Percentiles rank a stretch among this genome's conserved stretches.
These are phyloP conservation scores for Phytophthora hybrid DNA, from an alignment of 352 stramenopile species.

Conservation along the genomic window DNA sequence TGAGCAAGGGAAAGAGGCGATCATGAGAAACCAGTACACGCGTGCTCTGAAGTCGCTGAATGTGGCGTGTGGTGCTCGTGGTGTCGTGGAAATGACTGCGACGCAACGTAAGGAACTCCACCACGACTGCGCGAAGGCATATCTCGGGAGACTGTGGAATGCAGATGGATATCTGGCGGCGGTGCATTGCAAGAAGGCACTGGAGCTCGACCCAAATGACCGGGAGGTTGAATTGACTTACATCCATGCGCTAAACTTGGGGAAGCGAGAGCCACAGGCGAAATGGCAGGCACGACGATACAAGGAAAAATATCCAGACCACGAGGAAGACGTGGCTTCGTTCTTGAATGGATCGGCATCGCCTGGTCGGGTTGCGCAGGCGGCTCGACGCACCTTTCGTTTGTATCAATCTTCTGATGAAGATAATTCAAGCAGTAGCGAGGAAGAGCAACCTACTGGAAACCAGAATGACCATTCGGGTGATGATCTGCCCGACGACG, in stretches of 20 bases:
- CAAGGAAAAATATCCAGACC: conserved; percentile 54
- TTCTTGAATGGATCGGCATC: conserved; percentile 34
- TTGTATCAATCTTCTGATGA: conserved; percentile 37
- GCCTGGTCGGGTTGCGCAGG: neutral
- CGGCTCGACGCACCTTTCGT: conserved; percentile 15
- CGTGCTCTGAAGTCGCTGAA: conserved; percentile 52
- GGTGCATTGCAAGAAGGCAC: conserved; percentile 69
- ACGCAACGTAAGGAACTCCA: conserved; percentile 67
- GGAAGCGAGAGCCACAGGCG: conserved; percentile 52
- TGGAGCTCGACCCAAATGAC: conserved; percentile 63
- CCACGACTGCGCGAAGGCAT: conserved; percentile 69
- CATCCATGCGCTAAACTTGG: conserved; percentile 58
- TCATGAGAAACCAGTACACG: conserved; percentile 36
- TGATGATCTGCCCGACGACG: conserved; percentile 37
- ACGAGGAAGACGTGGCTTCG: conserved; percentile 50
- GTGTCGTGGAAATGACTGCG: conserved; percentile 32
- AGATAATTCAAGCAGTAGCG: conserved; percentile 36
- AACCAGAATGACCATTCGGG: conserved; percentile 21
- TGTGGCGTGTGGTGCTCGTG: conserved; percentile 43
- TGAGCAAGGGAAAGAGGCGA: conserved; percentile 1
- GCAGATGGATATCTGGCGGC: conserved; percentile 70
- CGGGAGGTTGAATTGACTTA: conserved; percentile 64
- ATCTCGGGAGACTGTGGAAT: conserved; percentile 70
- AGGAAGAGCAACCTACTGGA: conserved; percentile 31
- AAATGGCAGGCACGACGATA: conserved; percentile 55